A percentile compares a stretch with the other conserved stretches of the same genome.
phyloP scores from a whole-genome alignment of 768 basidiomycete genomes.

The Pisolithus albus region DNA sequence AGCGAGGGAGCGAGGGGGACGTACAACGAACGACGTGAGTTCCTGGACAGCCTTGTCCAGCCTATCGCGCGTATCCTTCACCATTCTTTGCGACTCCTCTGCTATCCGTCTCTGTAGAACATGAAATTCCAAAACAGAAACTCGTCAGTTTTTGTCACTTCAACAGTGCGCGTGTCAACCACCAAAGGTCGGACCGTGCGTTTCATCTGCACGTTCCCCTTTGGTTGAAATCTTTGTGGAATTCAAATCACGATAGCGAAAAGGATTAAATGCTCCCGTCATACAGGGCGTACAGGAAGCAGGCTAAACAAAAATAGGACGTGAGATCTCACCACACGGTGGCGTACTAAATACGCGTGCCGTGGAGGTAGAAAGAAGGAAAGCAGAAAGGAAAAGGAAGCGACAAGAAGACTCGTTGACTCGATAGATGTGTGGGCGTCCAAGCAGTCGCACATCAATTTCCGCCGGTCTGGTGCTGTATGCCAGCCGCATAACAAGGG shows the following conservation, averaged over 20 bases:
- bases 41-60: slow-evolving; percentile 59
- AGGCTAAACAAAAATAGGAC: neutral
- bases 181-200: too few species aligned
- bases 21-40: slow-evolving; percentile 59
- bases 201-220: too few species aligned
- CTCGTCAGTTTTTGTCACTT: neutral
- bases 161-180: neutral
- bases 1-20: slow-evolving; percentile 28
- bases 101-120: slow-evolving; percentile 50
- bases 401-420: neutral
- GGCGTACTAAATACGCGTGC: neutral
- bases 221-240: too few species aligned
- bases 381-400: neutral
- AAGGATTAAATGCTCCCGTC: neutral
- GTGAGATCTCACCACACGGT: neutral
- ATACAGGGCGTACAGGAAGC: neutral
- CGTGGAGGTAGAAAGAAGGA: neutral
- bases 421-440: neutral
- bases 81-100: slow-evolving; percentile 79
- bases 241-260: neutral
- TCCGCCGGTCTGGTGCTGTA: neutral
- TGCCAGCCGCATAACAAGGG: neutral
- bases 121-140: slow-evolving; percentile 3
- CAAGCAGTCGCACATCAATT: neutral
- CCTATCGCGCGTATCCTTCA: slow-evolving; percentile 55